Evolutionary conservation across 2,329 filamentous ascomycete genomes (phyloP), one percentile per base, ranked within the genome.

Genomic region (Knoxdaviesia capensis): DNA sequence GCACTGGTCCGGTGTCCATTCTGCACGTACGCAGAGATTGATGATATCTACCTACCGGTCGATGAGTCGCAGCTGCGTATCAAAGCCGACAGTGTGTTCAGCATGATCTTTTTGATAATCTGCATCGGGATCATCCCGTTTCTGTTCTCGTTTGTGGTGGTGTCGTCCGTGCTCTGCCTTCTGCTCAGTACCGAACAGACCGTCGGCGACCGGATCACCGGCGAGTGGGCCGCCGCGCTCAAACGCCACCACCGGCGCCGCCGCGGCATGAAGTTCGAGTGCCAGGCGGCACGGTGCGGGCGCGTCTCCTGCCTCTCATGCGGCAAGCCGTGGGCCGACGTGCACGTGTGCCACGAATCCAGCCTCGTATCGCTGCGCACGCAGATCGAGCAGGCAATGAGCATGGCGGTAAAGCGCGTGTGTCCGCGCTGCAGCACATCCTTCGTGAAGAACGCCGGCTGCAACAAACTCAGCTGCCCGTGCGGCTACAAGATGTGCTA

Each of bases 401-500:
- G 87, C 47, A 77, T 87, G 54, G 88, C 88, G 29, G 77, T 96
- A 56, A 98, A 96, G 62, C 81, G 90, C 41, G 88, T 90, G 7
- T 98, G 90, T 56, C 90, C 90, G 6, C 74, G 80, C 39, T 98
- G 90, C 64, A 80, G 83, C 50, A 83, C 87, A 7, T 83, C 79
- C 10, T 96, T 96, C 56, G 83, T 98, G 60, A 96, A 96, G 58
- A 80, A 77, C 6, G 77, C 79, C 30, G 90, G 90, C 52, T 98
- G 90, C 69, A 98, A 98, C 65, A 96, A 96, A 62, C 69, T 98
- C 36, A 88, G 85, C 5, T 96, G 90, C 55, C 77, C 86, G 10
- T 98, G 90, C 59, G 90, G 90, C 6, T 96, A 96, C 61, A 80
- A 82, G 51, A 96, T 96, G 88, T 98, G 90, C 58, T 98, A 98